These are phyloP conservation scores for Beauveria sp. DNA, from an alignment of 2,329 filamentous ascomycete genomes.

Conservation along the genomic window DNA sequence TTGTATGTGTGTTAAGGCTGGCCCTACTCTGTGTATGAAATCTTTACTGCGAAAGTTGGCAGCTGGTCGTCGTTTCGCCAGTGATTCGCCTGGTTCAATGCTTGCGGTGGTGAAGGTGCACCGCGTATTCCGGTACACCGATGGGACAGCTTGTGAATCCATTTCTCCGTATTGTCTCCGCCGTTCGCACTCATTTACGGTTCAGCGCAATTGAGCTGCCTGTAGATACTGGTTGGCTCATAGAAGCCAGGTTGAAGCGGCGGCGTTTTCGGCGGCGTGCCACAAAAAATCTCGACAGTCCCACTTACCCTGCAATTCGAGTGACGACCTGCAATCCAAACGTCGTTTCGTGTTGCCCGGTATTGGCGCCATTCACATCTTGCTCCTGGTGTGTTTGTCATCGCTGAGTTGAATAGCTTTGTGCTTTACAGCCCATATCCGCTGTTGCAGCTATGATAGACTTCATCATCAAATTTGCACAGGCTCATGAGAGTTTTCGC, in stretches of 20 bases:
- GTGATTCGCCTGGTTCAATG: background rate
- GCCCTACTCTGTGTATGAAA: conserved; percentile 49
- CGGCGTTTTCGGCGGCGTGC: background rate
- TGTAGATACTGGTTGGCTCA: background rate
- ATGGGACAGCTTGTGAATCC: conserved; percentile 37
- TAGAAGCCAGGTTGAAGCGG: background rate
- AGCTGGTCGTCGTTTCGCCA: background rate
- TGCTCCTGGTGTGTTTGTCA: background rate
- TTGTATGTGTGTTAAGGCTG: background rate
- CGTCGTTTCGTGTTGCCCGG: no score
- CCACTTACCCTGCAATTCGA: conserved; percentile 8
- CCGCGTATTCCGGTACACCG: conserved; percentile 52
- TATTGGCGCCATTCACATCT: no score
- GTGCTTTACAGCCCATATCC: background rate
- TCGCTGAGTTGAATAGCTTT: no score
- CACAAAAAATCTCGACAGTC: background rate
- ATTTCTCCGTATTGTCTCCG: conserved; percentile 23
- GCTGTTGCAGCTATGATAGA: conserved; percentile 42
- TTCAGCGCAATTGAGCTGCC: background rate
- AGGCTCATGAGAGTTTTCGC: conserved; percentile 87
- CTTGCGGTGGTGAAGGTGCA: conserved; percentile 57
- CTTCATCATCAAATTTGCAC: conserved; percentile 83
- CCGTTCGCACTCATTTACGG: background rate
- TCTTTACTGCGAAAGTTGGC: conserved; percentile 16
- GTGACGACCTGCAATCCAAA: background rate